Evolutionary conservation across 2,329 filamentous ascomycete species (phyloP), one percentile per base, ranked within the genome.

Genomic region (Arthrobotrys musiformis): DNA sequence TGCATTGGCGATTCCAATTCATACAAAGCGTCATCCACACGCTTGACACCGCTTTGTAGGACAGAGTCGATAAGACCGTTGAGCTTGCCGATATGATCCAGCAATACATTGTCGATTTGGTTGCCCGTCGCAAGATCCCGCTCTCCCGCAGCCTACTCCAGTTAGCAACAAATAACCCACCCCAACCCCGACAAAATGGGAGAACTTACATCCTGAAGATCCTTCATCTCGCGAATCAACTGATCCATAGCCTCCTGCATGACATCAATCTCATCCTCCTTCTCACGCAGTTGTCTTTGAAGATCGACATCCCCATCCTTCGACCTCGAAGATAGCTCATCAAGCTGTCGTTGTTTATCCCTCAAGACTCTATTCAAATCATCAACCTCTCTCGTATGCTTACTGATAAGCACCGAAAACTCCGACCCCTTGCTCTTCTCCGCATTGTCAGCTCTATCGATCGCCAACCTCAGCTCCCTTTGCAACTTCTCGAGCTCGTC

Each of bases 171-270:
- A n/a, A 46, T 6, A 11, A n/a, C 13, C 22, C 15, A 30, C 17
- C 13, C 6, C 9, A 48, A 48, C 26, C 6, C 8, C 5, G 15
- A 17, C 50, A 17, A 13, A 44, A 42, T 1, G 40, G 7, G 17
- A 35, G 13, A 60, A 81, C 83, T 70, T 82, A 86, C 86, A 89
- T 87, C 78, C 80, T 88, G 93, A 79, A 97, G 86, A 82, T 97
- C 93, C 82, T 96, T 94, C 76, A 99, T 87, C 84, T 97, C 94
- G 63, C 98, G 89, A 70, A 99, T 86, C 2, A 94, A 94, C 85
- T 98, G 92, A 82, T 99, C 95, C 93, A 99, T 96, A 81, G 93
- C 94, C 52, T 94, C 93, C 85, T 97, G 97, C 88, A 97, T 97
- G 54, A 98, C 94, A 84, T 98, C 95, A 26, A 99, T 89, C 84